phyloP scores from a whole-genome alignment of 768 basidiomycete genomes.

The Mycena crocata region DNA sequence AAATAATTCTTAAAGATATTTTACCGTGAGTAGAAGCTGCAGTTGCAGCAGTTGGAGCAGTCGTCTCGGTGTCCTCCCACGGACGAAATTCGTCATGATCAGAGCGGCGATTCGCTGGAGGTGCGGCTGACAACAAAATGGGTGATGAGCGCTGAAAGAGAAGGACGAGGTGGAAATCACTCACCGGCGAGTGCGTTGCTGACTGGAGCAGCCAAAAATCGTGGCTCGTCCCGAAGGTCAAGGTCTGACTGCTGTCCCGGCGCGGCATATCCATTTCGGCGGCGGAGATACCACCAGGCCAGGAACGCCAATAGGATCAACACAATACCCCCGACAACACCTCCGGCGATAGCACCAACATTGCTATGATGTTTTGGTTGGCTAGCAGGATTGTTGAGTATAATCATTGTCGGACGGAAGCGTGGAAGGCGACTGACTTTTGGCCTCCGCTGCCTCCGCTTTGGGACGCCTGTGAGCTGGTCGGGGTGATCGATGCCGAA shows the following conservation, averaged over 20 bases:
- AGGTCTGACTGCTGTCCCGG: neutral
- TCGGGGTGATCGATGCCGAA: neutral
- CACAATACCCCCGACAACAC: constrained; percentile 2
- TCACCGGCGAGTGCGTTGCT: constrained; percentile 8
- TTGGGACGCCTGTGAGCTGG: neutral
- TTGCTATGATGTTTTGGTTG: constrained; percentile 1
- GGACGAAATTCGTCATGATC: constrained; percentile 5
- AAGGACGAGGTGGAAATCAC: neutral
- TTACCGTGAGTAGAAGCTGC: neutral
- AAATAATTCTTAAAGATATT: no score
- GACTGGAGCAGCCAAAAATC: constrained; percentile 7
- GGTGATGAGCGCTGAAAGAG: neutral
- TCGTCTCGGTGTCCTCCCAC: neutral
- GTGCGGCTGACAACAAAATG: neutral
- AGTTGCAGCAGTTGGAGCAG: neutral
- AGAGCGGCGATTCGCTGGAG: neutral
- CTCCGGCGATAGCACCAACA: constrained; percentile 13
- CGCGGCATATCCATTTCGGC: neutral
- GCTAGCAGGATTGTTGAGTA: constrained; percentile 3
- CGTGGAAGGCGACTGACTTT: neutral
- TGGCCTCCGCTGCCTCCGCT: neutral
- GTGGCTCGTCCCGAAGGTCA: neutral
- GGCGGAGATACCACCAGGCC: constrained; percentile 13
- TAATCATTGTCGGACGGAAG: neutral
- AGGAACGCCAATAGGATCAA: constrained; percentile 12